phyloP scores from a whole-genome alignment of 495 filamentous ascomycete genomes.

The Daldinia vernicosa region DNA sequence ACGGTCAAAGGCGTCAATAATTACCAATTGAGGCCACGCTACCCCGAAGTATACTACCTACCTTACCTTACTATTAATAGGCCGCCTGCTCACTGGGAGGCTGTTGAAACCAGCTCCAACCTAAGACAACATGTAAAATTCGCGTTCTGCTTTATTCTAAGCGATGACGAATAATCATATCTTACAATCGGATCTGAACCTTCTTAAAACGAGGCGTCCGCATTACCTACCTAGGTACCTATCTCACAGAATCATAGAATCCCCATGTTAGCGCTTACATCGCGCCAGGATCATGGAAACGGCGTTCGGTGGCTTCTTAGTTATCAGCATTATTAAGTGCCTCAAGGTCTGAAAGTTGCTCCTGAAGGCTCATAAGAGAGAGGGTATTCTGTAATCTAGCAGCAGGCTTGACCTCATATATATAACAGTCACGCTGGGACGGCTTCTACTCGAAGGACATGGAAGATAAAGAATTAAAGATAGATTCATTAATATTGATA shows the following conservation, averaged over 20 bases:
- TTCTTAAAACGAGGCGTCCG: background rate
- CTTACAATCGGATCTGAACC: background rate
- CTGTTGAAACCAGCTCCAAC: background rate
- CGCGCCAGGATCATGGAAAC: background rate
- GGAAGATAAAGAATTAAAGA: background rate
- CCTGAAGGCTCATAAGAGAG: background rate
- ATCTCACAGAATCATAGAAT: background rate
- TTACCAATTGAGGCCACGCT: slow-evolving; percentile 14
- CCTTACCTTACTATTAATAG: background rate
- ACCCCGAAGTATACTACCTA: background rate
- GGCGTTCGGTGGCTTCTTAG: background rate
- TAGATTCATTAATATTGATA: slow-evolving; percentile 1
- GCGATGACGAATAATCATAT: background rate
- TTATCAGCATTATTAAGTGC: background rate
- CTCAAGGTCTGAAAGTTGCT: background rate
- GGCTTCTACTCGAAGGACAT: background rate
- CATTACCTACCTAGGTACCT: too few species aligned
- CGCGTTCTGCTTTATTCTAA: background rate
- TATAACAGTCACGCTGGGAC: background rate
- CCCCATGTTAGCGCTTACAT: background rate
- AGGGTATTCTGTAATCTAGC: background rate
- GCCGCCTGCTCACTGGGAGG: background rate
- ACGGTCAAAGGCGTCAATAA: background rate
- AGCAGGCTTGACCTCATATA: background rate
- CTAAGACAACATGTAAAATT: background rate